Evolutionary conservation across 1,284 basidiomycete species (phyloP), one percentile per base, ranked within the genome.

Genomic region (Cryptococcus wingfieldii): DNA sequence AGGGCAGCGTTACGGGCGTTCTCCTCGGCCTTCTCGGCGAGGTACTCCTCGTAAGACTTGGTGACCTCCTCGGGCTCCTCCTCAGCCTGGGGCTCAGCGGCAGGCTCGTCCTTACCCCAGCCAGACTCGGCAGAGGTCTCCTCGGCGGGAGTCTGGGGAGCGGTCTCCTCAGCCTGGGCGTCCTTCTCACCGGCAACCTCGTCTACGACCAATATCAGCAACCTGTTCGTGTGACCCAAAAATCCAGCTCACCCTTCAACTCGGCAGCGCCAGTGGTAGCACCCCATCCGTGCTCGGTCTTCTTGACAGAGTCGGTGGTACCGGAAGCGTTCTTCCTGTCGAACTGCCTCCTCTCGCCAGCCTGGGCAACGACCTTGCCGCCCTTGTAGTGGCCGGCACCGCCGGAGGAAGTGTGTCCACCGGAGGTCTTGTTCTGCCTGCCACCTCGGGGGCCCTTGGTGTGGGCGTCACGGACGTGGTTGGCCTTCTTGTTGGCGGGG

Each of bases 51-150:
- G 71, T 77, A 77, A 42, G 75, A 71, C 70, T 78, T 77, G 62
- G 90, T 94, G 78, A 92, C 90, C 80, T 96, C 93, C 77, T 93
- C 90, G 76, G 94, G 90, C 76, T 96, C 92, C 83, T 86, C 64
- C 50, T 71, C 70, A 37, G 62, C 66, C 31, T 47, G 13, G 47
- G 60, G 59, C 28, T 57, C 52, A 47, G 59, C 47, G 47, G 58
- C 42, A 23, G 23, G 23, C 23, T 23, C 23, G 23, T 23, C 23
- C 2, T 23, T 23, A 23, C 23, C 23, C 42, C 75, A 77, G 58
- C 76, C 70, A 23, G 23, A 23, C 23, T 23, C 23, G 56, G 77
- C 75, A 79, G 53, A 77, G 56, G 67, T 65, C 48, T 55, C 62
- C 56, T 70, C 68, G 27, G 58, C 66, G 43, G 68, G 70, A 49